Evolutionary conservation across 1,139 yeast genomes (phyloP), one percentile per base, ranked within the genome.

Genomic region (Scheffersomyces cryptocercus): DNA sequence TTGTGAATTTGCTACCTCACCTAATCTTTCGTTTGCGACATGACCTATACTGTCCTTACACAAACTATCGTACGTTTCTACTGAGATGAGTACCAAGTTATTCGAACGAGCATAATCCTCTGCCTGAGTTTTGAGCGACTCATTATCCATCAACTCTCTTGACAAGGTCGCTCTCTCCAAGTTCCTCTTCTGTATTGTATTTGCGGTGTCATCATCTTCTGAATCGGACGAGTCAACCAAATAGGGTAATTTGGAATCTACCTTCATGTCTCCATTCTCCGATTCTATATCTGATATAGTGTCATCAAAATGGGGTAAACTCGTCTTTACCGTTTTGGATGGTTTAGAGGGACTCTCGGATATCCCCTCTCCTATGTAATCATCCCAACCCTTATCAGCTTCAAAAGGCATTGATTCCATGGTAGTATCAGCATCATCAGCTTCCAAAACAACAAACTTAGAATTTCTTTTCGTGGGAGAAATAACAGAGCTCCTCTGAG

Each of bases 41-140:
- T 63, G 43, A 16, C 52, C 44, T 11, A 63, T 48, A 48, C 64
- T 64, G 38, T 62, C 60, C 7, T 54, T 48, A 32, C 59, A 58
- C 32, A 68, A 59, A 37, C 59, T 62, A 39, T 75, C 72, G 44
- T 72, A 80, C 46, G 77, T 77, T 1, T 71, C 78, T 38, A 60
- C 55, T 3, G 85, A 71, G 16, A 84, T 50, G n/a, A 81, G 52
- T 7, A 77, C 75, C 46, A 82, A 57, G 35, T 77, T 73, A 48
- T 80, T 73, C 14, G 70, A 70, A 26, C 69, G 63, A 1, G 84
- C 85, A 53, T 76, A 81, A 16, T 65, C 60, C 46, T 75, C 75
- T 16, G 80, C 63, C 30, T 75, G 76, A 3, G 58, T 62, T 53
- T 62, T 62, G 1, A 73, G 53, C n/a, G 54, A 41, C n/a, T 45